A percentile compares a stretch with the other conserved stretches of the same genome.
Evolutionary conservation across 139 green algal species (phyloP).

Genomic region (Asterochloris sp.): DNA sequence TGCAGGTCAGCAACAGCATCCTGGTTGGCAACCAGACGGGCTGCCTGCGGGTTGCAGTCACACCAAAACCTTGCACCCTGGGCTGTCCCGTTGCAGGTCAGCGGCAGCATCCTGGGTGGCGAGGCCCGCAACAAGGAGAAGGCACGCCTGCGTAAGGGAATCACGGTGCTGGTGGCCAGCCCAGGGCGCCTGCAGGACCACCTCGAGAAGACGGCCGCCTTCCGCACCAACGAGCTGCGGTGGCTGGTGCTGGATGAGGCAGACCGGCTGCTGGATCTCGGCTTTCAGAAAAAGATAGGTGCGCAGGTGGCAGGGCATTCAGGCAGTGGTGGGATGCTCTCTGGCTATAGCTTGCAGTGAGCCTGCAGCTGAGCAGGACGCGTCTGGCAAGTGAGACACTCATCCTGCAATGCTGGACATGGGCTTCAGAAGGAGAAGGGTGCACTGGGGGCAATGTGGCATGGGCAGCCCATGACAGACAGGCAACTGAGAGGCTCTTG

Average conservation of each 20-base stretch:
- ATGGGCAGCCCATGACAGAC: too few relatives aligned
- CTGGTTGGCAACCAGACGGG: too few relatives aligned
- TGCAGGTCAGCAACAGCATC: too few relatives aligned
- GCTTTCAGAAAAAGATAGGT: slow-evolving; percentile 76
- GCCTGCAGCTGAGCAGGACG: background rate
- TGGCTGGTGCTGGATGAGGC: slow-evolving; percentile 97
- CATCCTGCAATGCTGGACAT: too few relatives aligned
- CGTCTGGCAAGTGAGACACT: too few relatives aligned
- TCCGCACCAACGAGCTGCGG: slow-evolving; percentile 62
- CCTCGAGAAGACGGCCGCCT: slow-evolving; percentile 76
- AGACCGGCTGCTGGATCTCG: slow-evolving; percentile 93
- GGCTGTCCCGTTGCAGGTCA: background rate
- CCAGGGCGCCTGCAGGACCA: slow-evolving; percentile 86
- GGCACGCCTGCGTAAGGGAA: slow-evolving; percentile 49
- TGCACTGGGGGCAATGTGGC: too few relatives aligned
- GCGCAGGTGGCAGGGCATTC: background rate
- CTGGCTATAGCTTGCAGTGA: background rate
- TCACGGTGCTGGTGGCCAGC: slow-evolving; percentile 86
- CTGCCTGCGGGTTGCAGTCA: too few relatives aligned
- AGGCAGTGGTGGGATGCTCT: background rate
- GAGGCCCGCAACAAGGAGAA: slow-evolving; percentile 67
- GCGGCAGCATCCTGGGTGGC: slow-evolving; percentile 30
- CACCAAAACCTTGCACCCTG: too few relatives aligned
- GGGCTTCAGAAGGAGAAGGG: too few relatives aligned
- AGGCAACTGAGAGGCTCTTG: too few relatives aligned